Conservation (phyloP, 805 yeast genomes). For the Starmerella sp. region DNA sequence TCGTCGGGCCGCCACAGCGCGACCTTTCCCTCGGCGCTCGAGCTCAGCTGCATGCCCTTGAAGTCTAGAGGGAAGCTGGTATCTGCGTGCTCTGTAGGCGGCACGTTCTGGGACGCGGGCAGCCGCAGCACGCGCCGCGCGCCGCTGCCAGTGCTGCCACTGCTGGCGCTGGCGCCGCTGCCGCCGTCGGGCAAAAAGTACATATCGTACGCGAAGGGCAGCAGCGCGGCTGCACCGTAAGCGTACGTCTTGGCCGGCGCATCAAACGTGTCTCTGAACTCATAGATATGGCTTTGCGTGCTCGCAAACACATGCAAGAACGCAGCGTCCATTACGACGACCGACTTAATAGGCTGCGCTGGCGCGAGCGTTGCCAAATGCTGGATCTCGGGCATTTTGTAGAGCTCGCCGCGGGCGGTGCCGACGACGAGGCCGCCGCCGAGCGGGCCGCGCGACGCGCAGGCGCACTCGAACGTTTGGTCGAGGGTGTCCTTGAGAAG, state of each 20-base stretch:
- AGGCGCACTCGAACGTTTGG: conserved; percentile 38
- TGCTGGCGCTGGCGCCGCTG: too few species aligned
- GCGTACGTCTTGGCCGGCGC: background rate
- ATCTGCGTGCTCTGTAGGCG: background rate
- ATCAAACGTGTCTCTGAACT: background rate
- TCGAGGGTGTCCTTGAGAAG: conserved; percentile 41
- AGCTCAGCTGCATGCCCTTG: background rate
- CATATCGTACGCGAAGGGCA: background rate
- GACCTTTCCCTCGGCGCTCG: background rate
- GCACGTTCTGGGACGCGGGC: background rate
- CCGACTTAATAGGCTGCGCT: conserved; percentile 1
- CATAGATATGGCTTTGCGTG: background rate
- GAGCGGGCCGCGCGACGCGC: conserved; percentile 27
- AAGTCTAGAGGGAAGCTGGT: background rate
- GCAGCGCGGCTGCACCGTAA: conserved; percentile 1
- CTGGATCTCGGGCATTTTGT: conserved; percentile 11
- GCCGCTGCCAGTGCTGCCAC: too few species aligned
- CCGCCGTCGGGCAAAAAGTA: background rate
- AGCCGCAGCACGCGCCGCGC: background rate
- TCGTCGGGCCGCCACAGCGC: conserved; percentile 11
- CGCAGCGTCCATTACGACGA: background rate
- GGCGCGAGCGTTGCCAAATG: background rate
- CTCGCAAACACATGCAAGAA: background rate
- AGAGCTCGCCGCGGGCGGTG: conserved; percentile 13
- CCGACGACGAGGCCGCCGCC: conserved; percentile 23